These are phyloP conservation scores for Acarospora socialis DNA, from an alignment of 2,329 filamentous ascomycete genomes.

Conservation along the genomic window DNA sequence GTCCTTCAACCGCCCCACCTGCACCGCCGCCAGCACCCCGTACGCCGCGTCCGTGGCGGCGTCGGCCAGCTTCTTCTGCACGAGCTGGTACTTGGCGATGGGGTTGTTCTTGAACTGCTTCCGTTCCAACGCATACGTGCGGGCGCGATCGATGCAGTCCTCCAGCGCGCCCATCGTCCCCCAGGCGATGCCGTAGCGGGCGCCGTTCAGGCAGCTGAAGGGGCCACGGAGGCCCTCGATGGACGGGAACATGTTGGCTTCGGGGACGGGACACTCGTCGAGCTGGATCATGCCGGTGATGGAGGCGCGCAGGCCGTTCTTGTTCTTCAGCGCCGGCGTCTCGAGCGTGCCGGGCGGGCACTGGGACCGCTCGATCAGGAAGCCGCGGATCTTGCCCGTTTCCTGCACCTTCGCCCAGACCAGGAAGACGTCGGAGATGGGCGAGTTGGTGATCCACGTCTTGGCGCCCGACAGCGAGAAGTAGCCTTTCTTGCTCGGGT, in stretches of 20 bases:
- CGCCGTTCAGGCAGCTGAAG: slow-evolving; percentile 88
- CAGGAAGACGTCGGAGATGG: slow-evolving; percentile 70
- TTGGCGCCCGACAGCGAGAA: slow-evolving; percentile 68
- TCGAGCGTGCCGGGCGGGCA: slow-evolving; percentile 81
- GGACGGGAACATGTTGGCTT: slow-evolving; percentile 85
- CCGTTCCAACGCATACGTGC: slow-evolving; percentile 79
- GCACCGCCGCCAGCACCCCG: slow-evolving; percentile 75
- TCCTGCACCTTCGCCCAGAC: slow-evolving; percentile 89
- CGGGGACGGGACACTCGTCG: slow-evolving; percentile 75
- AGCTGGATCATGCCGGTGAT: slow-evolving; percentile 98
- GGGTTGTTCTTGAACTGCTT: slow-evolving; percentile 96
- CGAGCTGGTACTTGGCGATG: slow-evolving; percentile 85
- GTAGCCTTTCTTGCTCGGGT: slow-evolving; percentile 72
- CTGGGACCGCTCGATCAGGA: slow-evolving; percentile 70
- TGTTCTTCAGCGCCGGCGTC: slow-evolving; percentile 85
- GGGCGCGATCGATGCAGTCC: slow-evolving; percentile 68
- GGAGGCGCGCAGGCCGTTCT: slow-evolving; percentile 83
- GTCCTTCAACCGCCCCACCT: slow-evolving; percentile 88
- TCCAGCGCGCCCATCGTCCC: slow-evolving; percentile 89
- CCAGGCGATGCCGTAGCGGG: slow-evolving; percentile 84
- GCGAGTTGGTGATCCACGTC: slow-evolving; percentile 93
- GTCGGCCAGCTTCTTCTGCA: slow-evolving; percentile 96
- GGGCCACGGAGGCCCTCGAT: slow-evolving; percentile 78
- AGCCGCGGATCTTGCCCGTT: slow-evolving; percentile 87
- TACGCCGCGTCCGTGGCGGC: slow-evolving; percentile 82